A percentile compares a stretch with the other conserved stretches of the same genome.
These are phyloP conservation scores for Pulveroboletus sp. DNA, from an alignment of 768 basidiomycete species.

Conservation along the genomic window DNA sequence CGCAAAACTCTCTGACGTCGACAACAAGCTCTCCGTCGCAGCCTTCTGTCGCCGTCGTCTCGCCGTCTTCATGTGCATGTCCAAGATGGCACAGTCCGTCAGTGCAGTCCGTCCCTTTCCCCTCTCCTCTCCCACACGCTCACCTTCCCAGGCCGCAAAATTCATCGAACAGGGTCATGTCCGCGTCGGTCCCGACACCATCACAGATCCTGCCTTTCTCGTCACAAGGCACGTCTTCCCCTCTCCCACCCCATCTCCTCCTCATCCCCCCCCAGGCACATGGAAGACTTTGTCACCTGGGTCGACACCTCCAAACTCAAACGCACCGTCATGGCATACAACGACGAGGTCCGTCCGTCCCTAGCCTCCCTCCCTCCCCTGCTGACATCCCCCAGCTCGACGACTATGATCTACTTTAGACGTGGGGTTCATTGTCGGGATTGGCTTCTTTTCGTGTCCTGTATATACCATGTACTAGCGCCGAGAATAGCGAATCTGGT, in stretches of 20 bases:
- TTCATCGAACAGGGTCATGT: constrained; percentile 99
- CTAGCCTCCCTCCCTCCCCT: not conserved
- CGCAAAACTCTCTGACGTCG: constrained; percentile 89
- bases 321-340: constrained; percentile 92
- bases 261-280: constrained; percentile 54
- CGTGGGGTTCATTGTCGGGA: too few species aligned
- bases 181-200: constrained; percentile 91
- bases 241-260: not conserved
- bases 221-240: constrained; percentile 66
- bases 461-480: constrained; percentile 1
- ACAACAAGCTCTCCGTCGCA: constrained; percentile 91
- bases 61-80: constrained; percentile 87
- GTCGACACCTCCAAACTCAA: constrained; percentile 97
- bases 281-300: constrained; percentile 99
- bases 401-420: constrained; percentile 88
- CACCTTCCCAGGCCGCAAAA: constrained; percentile 72
- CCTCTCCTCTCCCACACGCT: constrained; percentile 2
- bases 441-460: too few species aligned
- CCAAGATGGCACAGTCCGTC: constrained; percentile 95
- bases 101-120: constrained; percentile 64
- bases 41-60: constrained; percentile 90
- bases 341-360: constrained; percentile 73
- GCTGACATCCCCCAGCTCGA: constrained; percentile 60
- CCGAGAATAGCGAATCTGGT: constrained; percentile 5
- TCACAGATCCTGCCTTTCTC: constrained; percentile 94